Conservation (phyloP, 2,329 filamentous ascomycete species). For the Rhynchosporium agropyri region DNA sequence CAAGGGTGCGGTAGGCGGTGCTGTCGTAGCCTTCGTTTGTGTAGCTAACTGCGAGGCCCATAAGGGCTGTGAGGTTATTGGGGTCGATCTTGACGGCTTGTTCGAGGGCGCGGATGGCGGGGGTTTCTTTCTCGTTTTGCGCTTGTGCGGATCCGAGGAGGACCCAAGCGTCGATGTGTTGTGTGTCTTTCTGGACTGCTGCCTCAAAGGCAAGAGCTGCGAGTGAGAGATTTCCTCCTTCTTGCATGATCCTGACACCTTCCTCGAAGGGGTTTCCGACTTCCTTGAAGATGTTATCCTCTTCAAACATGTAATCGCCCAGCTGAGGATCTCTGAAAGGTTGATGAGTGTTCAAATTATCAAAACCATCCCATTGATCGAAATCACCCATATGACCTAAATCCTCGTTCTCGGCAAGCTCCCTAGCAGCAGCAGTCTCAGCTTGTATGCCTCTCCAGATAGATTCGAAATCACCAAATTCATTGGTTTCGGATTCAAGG, state of each 20-base stretch:
- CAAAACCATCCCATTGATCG: conserved; percentile 79
- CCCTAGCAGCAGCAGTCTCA: conserved; percentile 69
- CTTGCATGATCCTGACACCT: conserved; percentile 88
- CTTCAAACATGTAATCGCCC: conserved; percentile 92
- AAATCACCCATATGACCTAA: conserved; percentile 70
- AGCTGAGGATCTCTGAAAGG: conserved; percentile 73
- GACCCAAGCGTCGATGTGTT: conserved; percentile 92
- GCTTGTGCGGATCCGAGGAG: conserved; percentile 90
- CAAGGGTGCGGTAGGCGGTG: conserved; percentile 92
- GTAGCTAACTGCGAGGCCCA: conserved; percentile 95
- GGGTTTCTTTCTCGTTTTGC: conserved; percentile 97
- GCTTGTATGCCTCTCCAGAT: conserved; percentile 84
- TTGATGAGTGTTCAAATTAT: conserved; percentile 66
- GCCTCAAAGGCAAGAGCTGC: conserved; percentile 95
- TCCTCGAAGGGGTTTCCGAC: conserved; percentile 87
- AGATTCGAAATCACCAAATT: conserved; percentile 86
- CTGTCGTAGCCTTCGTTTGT: conserved; percentile 99
- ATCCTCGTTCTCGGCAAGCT: conserved; percentile 69
- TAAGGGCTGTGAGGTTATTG: conserved; percentile 83
- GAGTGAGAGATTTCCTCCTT: conserved; percentile 90
- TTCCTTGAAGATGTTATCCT: conserved; percentile 86
- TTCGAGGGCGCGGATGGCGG: conserved; percentile 91
- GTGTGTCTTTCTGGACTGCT: conserved; percentile 84
- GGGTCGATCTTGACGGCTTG: conserved; percentile 87
- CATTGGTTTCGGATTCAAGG: conserved; percentile 70